Base-by-base conservation (phyloP, 1,284 basidiomycete species). In the Hymenochaete sp. region DNA sequence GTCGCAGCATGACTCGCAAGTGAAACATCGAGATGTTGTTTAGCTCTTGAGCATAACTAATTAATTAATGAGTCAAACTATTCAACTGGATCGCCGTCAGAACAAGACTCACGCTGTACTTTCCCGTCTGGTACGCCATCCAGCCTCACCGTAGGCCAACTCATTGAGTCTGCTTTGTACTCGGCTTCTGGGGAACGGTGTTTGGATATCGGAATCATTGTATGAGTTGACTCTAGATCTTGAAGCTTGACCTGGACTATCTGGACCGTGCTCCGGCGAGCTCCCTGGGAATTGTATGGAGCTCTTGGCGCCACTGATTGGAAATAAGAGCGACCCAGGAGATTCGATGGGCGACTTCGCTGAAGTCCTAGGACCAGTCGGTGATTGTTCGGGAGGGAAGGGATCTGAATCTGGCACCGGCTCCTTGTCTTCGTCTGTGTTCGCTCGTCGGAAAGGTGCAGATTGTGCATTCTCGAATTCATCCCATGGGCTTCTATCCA, bases 1-100 rank as follows among this genome's bases (percentile, higher is more conserved):
- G 93, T 7, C 81, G 75, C 13, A 98, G 69, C 84, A 97, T 92
- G 46, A 81, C 72, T 44, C 87, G 82, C 45, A 95, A 75, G 63
- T 95, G 89, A 53, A 76, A 75, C 77, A 93, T 85, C 10, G 90
- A 93, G 10, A 82, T 79, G 3, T 82, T 68, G 54, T 90, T 89
- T 19, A 93, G 73, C 57, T 91, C 82, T 57, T 88, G 77, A 4
- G 81, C 82, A 56, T 85, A 87, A 32, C 82, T 87, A 54, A 43
- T 35, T 28, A 44, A 18, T 45, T 24, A 44, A 33, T 19, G n/a
- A n/a, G 42, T 5, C 25, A 29, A 16, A 38, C 16, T 33, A 19
- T 24, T 18, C 33, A 9, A n/a, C 6, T 28, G 19, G 14, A n/a
- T 18, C 24, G 22, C 14, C 19, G 14, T 49, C 8, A 25, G 19